phyloP scores from a whole-genome alignment of 1,139 yeast species.

The Taphrina communis region DNA sequence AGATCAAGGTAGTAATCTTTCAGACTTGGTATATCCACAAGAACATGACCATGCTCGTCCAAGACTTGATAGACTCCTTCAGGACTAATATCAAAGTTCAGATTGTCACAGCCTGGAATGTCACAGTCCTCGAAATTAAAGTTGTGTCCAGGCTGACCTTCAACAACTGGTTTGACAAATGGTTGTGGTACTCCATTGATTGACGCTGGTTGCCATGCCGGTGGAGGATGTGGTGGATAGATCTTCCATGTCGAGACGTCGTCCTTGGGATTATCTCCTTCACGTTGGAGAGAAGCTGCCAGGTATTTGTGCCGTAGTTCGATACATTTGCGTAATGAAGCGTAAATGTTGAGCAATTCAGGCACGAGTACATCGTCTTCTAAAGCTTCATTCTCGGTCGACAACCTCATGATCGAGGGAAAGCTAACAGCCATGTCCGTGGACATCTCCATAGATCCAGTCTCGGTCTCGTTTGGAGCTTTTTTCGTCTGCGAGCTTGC shows the following conservation, averaged over 20 bases:
- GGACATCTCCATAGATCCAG: conserved; percentile 17
- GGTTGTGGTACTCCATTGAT: conserved; percentile 49
- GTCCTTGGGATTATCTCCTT: conserved; percentile 83
- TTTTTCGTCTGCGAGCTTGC: not conserved
- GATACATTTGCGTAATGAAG: conserved; percentile 73
- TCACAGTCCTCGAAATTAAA: conserved; percentile 67
- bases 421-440: not conserved
- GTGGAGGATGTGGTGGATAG: conserved; percentile 93
- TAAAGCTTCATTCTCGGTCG: conserved; percentile 16
- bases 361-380: conserved; percentile 49
- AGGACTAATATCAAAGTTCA: conserved; percentile 60
- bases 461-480: conserved; percentile 6
- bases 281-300: conserved; percentile 70
- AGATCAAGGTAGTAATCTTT: conserved; percentile 84
- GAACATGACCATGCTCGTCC: conserved; percentile 51
- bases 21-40: conserved; percentile 68
- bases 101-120: conserved; percentile 67
- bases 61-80: conserved; percentile 74
- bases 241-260: conserved; percentile 65
- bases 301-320: conserved; percentile 79
- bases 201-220: conserved; percentile 64
- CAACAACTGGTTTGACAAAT: conserved; percentile 41
- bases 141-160: conserved; percentile 55
- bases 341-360: conserved; percentile 72
- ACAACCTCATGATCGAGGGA: not conserved